These are phyloP conservation scores for Pestalotiopsis sp. DNA, from an alignment of 2,329 filamentous ascomycete species.

Conservation along the genomic window DNA sequence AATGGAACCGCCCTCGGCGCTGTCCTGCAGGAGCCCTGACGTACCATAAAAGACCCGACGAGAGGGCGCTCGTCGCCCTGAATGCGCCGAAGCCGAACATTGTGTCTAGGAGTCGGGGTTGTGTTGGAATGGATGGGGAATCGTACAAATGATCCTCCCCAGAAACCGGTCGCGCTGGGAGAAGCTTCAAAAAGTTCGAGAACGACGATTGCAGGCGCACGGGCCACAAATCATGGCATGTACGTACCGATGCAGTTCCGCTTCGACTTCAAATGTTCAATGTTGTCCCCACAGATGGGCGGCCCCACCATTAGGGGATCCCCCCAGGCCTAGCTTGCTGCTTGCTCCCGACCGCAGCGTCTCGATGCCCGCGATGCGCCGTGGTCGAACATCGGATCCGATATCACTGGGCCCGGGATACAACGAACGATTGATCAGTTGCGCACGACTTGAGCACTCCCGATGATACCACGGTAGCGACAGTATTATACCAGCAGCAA, in stretches of 20 bases:
- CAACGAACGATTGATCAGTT: background rate
- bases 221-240: background rate
- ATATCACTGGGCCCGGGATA: background rate
- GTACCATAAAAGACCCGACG: constrained; percentile 82
- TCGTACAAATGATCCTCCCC: background rate
- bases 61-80: constrained; percentile 75
- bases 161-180: background rate
- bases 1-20: too few species aligned
- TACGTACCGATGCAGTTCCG: too few species aligned
- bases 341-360: background rate
- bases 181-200: constrained; percentile 4
- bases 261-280: too few species aligned
- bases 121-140: background rate
- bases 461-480: background rate
- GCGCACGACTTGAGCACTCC: background rate
- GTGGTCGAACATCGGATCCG: background rate
- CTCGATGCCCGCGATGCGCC: background rate
- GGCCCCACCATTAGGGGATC: background rate
- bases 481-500: too few species aligned
- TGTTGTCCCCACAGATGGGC: constrained; percentile 1
- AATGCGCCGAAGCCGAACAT: constrained; percentile 91
- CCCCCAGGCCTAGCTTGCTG: background rate
- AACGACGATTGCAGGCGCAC: background rate
- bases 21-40: constrained; percentile 16
- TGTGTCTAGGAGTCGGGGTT: constrained; percentile 29